Evolutionary conservation across 2,329 filamentous ascomycete species (phyloP), one percentile per base, ranked within the genome.

Genomic region (Septoria petroselini): DNA sequence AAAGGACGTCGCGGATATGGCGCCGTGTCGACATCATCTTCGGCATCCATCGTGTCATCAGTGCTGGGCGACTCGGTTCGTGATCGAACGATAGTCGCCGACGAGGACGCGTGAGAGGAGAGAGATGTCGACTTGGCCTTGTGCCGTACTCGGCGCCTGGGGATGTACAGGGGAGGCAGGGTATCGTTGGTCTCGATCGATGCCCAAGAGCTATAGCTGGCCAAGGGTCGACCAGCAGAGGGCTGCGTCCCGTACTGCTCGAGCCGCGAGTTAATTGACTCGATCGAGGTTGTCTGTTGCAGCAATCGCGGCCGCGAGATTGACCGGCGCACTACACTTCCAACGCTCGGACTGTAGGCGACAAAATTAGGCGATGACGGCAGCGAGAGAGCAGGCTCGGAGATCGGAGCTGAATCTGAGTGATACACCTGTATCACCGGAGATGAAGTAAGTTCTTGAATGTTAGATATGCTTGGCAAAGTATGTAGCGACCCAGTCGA

Each of bases 141-240:
- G 41, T 64, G 57, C 18, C 55, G 58, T 25, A 58, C 48, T 52
- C 65, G 58, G 50, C 64, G 67, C 47, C 59, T 63, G 4, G 66
- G 61, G 14, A 68, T 58, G 17, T 60, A 54, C n/a, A 69, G 50
- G n/a, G 65, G 60, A 25, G 65, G 62, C 7, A 66, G 54, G 9
- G 62, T 62, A 34, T 63, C 64, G 39, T 53, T 50, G 7, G 61
- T 60, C 4, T 45, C 50, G 41, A 47, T 57, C 31, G 60, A 63
- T 14, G 55, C 54, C 43, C 53, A 59, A 17, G 64, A 65, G 44
- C 47, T 55, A 50, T 47, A 58, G 9, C 42, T 54, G 7, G 58
- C 54, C 27, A 61, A 42, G 39, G 54, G 58, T 27, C 48, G 57
- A 18, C 50, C 57, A 17, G 54, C 58, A 12, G 50, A 45, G 5